Evolutionary conservation across 805 yeast species (phyloP), one percentile per base, ranked within the genome.

Genomic region (Candida railenensis): DNA sequence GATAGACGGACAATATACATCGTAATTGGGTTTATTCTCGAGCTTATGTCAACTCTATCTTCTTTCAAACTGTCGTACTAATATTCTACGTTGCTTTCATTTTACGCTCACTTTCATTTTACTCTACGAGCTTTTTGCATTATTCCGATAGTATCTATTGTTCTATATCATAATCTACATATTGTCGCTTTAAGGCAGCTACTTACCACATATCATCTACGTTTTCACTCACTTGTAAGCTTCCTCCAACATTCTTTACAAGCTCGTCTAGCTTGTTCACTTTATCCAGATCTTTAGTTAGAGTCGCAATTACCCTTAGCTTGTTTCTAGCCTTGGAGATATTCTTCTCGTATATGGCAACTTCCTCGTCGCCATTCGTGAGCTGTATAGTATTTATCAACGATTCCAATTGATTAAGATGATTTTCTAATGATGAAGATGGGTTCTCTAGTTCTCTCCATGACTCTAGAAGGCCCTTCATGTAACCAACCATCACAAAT

Each of bases 401-500:
- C 60, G 69, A 54, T 52, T 57, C 44, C 64, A 74, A 36, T 69
- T 62, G 56, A 40, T 52, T 22, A 41, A 63, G 30, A 60, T 63
- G 60, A 65, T 45, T 43, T 14, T 43, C 46, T 20, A 67, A 30
- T 1, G 59, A 40, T 18, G 53, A 47, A 4, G 33, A 33, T 5
- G 8, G 15, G 15, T 45, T 47, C n/a, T 43, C 50, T 22, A 59
- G 47, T 7, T 42, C 32, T 16, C 57, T 63, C 73, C 82, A 65
- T 5, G 65, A 58, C 14, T 65, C 63, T 18, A 78, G 59, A 36
- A 83, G 55, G 15, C 86, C 83, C 46, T 73, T 60, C 34, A 85
- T 71, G 46, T 87, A 83, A 0, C 97, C 97, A 1, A 90, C 59
- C 0, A 87, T 59, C 2, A 88, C 53, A 55, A 79, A 84, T 48